Percentiles rank a stretch among this genome's conserved stretches.
Conservation (phyloP, 2,329 filamentous ascomycete genomes). For the Rhynchosporium secalis region DNA sequence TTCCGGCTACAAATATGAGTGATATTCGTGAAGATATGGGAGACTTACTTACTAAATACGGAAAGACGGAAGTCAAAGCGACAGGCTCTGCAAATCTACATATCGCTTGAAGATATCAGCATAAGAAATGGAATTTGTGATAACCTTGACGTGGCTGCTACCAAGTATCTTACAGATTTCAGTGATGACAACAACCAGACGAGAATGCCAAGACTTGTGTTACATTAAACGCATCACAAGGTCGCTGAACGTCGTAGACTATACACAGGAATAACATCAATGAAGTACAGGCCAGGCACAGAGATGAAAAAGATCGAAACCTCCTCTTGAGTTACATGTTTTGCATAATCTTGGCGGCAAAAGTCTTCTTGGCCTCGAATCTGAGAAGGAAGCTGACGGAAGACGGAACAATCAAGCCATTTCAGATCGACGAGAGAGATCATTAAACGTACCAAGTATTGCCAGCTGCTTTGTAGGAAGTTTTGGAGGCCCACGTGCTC, state of each 20-base stretch:
- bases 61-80: constrained; percentile 55
- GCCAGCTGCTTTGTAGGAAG: constrained; percentile 75
- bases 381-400: background rate
- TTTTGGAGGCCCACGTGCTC: constrained; percentile 50
- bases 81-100: constrained; percentile 77
- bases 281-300: no score
- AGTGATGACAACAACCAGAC: background rate
- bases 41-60: constrained; percentile 44
- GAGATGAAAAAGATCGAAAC: no score
- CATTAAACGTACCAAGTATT: constrained; percentile 65
- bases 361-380: constrained; percentile 12
- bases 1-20: constrained; percentile 58
- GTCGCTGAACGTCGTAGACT: no score
- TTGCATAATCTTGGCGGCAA: constrained; percentile 2
- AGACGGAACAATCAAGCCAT: background rate
- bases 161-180: background rate
- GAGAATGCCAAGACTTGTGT: background rate
- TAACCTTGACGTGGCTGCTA: constrained; percentile 32
- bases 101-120: constrained; percentile 54
- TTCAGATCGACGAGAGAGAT: background rate
- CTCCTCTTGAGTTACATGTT: background rate
- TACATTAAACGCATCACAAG: background rate
- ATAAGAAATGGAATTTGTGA: constrained; percentile 24
- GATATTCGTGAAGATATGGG: background rate
- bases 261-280: no score